Percentiles rank a stretch among this genome's conserved stretches.
phyloP scores from a whole-genome alignment of 257 asterid species.

The Schizonepeta tenuifolia region DNA sequence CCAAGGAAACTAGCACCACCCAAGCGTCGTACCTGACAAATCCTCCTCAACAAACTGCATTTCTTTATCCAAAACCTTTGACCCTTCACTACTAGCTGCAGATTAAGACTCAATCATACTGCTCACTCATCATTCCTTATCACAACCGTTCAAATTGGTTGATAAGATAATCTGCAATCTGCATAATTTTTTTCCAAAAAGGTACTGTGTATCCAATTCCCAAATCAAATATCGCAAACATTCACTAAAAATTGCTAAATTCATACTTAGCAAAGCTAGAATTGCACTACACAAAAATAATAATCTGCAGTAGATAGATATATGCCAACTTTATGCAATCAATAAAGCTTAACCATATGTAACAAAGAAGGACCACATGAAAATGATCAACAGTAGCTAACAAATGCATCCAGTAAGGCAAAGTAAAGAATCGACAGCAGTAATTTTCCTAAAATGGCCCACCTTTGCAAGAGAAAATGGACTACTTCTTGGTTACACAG shows the following conservation, averaged over 20 bases:
- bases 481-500: slow-evolving; percentile 10
- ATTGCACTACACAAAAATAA: not conserved
- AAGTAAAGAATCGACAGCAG: not conserved
- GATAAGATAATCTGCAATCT: not conserved
- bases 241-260: too few species aligned
- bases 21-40: not conserved
- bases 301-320: not conserved
- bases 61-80: slow-evolving; percentile 14
- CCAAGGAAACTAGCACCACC: slow-evolving; percentile 34
- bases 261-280: not conserved
- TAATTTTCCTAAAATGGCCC: slow-evolving; percentile 23
- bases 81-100: slow-evolving; percentile 12
- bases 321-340: slow-evolving; percentile 4
- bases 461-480: slow-evolving; percentile 25
- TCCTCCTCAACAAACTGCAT: not conserved
- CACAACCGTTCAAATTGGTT: slow-evolving; percentile 9
- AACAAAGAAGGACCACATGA: slow-evolving; percentile 8
- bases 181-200: not conserved
- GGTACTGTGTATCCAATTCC: not conserved
- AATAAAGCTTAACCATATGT: not conserved
- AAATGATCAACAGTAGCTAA: not conserved
- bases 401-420: slow-evolving; percentile 15
- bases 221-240: too few species aligned
- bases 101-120: not conserved
- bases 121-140: not conserved